Percentiles rank a stretch among this genome's conserved stretches.
phyloP scores from a whole-genome alignment of 352 stramenopile genomes.

The Globisporangium yorkense region DNA sequence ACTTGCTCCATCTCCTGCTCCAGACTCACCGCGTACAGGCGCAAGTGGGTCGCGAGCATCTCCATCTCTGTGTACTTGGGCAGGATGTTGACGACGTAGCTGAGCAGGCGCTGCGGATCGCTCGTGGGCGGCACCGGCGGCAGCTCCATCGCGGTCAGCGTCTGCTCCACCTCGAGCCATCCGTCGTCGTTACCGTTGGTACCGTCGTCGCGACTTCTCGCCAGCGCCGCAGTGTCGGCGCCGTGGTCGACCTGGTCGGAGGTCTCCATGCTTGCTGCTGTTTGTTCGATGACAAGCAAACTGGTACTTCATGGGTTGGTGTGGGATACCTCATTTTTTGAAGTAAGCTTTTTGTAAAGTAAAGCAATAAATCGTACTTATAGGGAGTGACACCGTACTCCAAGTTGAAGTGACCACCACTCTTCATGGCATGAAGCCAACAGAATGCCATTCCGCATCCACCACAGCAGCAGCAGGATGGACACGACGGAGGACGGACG shows the following conservation, averaged over 20 bases:
- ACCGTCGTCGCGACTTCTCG: background rate
- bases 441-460: conserved; percentile 9
- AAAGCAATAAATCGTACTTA: background rate
- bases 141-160: conserved; percentile 42
- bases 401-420: conserved; percentile 52
- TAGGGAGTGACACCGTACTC: no score
- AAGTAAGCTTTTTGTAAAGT: background rate
- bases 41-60: conserved; percentile 69
- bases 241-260: background rate
- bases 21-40: conserved; percentile 58
- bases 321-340: background rate
- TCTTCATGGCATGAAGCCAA: conserved; percentile 8
- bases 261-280: background rate
- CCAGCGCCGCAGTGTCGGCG: background rate
- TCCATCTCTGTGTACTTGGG: conserved; percentile 82
- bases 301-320: no score
- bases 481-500: conserved; percentile 50
- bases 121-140: conserved; percentile 61
- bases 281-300: no score
- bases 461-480: background rate
- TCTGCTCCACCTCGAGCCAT: conserved; percentile 59
- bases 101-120: conserved; percentile 65
- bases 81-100: conserved; percentile 69
- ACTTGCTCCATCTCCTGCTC: conserved; percentile 76
- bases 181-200: conserved; percentile 7